Evolutionary conservation across 805 yeast genomes (phyloP).

Genomic region (Starmerella vaccinii): DNA sequence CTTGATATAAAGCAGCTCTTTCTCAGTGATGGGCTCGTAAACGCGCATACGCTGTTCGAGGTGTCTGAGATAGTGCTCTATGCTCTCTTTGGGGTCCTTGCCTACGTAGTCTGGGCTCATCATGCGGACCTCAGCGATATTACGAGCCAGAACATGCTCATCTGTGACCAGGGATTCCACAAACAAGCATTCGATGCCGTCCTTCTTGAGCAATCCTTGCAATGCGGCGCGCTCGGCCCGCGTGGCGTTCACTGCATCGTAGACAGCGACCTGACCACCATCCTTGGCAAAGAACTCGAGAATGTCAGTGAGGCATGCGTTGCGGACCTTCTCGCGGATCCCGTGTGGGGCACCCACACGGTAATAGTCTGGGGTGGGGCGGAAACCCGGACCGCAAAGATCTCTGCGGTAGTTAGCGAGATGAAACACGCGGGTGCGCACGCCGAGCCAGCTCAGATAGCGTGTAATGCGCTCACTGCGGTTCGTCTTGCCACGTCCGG

Average conservation of each 20-base stretch:
- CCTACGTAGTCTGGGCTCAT: slow-evolving; percentile 73
- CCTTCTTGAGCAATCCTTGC: slow-evolving; percentile 42
- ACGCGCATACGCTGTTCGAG: slow-evolving; percentile 56
- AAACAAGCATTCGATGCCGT: slow-evolving; percentile 67
- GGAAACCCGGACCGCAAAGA: slow-evolving; percentile 34
- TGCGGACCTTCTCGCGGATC: slow-evolving; percentile 49
- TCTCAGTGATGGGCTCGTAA: slow-evolving; percentile 62
- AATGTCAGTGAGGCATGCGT: slow-evolving; percentile 60
- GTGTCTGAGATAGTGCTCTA: slow-evolving; percentile 63
- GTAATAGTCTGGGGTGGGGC: slow-evolving; percentile 61
- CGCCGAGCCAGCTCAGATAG: slow-evolving; percentile 93
- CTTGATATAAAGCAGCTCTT: slow-evolving; percentile 62
- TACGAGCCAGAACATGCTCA: slow-evolving; percentile 53
- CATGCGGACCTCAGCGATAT: slow-evolving; percentile 72
- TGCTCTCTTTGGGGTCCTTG: slow-evolving; percentile 66
- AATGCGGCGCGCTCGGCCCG: slow-evolving; percentile 50
- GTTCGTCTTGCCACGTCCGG: slow-evolving; percentile 93
- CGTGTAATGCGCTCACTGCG: slow-evolving; percentile 84
- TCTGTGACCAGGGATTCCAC: slow-evolving; percentile 82
- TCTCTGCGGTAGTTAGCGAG: slow-evolving; percentile 80
- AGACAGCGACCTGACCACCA: slow-evolving; percentile 89
- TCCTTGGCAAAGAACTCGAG: slow-evolving; percentile 49
- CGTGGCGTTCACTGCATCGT: slow-evolving; percentile 87
- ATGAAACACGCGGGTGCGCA: slow-evolving; percentile 81
- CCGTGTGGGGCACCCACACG: slow-evolving; percentile 40